A percentile compares a stretch with the other conserved stretches of the same genome.
Evolutionary conservation across 495 filamentous ascomycete species (phyloP).

Genomic region (Penicilliopsis zonata): DNA sequence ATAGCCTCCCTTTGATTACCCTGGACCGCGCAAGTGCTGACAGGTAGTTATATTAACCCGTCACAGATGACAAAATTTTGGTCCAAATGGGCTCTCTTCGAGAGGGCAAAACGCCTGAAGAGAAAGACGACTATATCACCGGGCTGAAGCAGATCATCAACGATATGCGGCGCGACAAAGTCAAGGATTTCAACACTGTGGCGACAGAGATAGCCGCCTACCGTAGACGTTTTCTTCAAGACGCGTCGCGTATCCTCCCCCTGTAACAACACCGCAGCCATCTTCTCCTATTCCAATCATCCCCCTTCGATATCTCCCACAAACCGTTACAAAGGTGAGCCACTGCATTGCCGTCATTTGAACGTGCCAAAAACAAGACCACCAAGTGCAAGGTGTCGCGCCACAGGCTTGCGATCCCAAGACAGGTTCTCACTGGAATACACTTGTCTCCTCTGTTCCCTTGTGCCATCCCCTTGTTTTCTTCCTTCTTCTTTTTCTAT

Average conservation of each 20-base stretch:
- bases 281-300: background rate
- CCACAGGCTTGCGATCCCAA: background rate
- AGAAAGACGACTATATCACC: conserved; percentile 57
- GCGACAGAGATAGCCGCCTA: conserved; percentile 72
- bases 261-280: conserved; percentile 20
- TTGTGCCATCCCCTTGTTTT: background rate
- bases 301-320: too few species aligned
- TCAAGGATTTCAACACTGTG: conserved; percentile 72
- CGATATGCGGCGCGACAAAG: conserved; percentile 58
- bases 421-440: background rate
- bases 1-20: conserved; percentile 1
- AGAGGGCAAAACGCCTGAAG: conserved; percentile 58
- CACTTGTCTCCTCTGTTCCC: background rate
- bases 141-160: conserved; percentile 68
- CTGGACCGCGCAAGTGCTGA: conserved; percentile 45
- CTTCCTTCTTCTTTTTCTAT: background rate
- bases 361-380: background rate
- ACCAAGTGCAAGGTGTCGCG: background rate
- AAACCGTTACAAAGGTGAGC: conserved; percentile 27
- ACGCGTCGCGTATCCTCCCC: conserved; percentile 35
- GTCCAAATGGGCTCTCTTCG: conserved; percentile 63
- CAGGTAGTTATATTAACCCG: conserved; percentile 39
- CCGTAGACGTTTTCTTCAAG: conserved; percentile 56
- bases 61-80: conserved; percentile 75
- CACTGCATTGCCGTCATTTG: conserved; percentile 2